phyloP scores from a whole-genome alignment of 2,329 filamentous ascomycete species.

The Colletotrichum abscissum region DNA sequence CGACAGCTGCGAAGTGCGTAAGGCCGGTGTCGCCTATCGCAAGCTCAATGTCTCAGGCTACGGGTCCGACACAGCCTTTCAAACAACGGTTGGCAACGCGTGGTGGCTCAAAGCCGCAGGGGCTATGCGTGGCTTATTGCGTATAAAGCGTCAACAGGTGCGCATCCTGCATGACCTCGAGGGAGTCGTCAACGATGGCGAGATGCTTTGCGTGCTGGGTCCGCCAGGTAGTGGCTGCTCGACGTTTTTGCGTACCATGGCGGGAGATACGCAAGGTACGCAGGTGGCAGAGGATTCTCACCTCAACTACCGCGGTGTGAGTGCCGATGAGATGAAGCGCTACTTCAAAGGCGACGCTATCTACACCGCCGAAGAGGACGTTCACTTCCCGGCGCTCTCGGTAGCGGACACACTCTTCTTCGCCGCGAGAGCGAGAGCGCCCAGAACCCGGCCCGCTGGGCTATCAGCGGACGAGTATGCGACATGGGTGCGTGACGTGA shows the following conservation, averaged over 20 bases:
- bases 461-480: constrained; percentile 55
- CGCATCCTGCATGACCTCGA: constrained; percentile 63
- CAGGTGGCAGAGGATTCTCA: constrained; percentile 39
- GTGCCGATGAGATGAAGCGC: constrained; percentile 29
- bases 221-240: constrained; percentile 70
- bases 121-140: constrained; percentile 13
- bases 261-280: constrained; percentile 72
- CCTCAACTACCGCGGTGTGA: constrained; percentile 34
- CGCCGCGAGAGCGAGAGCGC: constrained; percentile 65
- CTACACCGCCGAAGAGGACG: constrained; percentile 74
- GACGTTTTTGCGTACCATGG: constrained; percentile 75
- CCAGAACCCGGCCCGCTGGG: constrained; percentile 59
- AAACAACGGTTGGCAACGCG: constrained; percentile 31
- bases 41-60: constrained; percentile 52
- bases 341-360: constrained; percentile 68
- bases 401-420: constrained; percentile 73
- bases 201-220: constrained; percentile 68
- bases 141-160: constrained; percentile 43
- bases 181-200: constrained; percentile 62
- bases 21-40: constrained; percentile 53
- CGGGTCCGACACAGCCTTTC: constrained; percentile 27
- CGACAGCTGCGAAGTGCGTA: constrained; percentile 42
- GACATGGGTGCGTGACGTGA: constrained; percentile 70
- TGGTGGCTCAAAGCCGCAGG: constrained; percentile 41
- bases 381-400: constrained; percentile 68